phyloP scores from a whole-genome alignment of 805 yeast genomes.

The Dipodascopsis tothii region DNA sequence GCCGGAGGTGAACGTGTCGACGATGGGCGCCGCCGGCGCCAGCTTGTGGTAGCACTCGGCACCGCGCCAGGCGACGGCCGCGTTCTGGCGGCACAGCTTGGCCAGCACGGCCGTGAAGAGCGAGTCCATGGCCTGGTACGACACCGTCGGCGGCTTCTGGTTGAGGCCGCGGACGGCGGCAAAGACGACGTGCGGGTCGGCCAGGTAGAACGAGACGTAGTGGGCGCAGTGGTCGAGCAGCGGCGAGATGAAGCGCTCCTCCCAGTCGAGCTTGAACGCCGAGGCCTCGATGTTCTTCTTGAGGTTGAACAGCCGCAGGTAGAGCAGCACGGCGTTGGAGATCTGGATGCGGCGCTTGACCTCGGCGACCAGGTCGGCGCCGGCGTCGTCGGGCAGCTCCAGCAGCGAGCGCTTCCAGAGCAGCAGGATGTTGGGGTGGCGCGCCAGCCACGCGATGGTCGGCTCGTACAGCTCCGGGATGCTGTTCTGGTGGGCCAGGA shows the following conservation, averaged over 20 bases:
- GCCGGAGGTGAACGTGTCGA: conserved; percentile 4
- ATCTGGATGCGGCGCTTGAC: conserved; percentile 10
- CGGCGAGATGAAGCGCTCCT: conserved; percentile 10
- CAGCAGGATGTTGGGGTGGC: conserved; percentile 11
- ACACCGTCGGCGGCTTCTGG: conserved; percentile 6
- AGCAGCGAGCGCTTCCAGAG: conserved; percentile 18
- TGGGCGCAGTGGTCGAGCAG: conserved; percentile 10
- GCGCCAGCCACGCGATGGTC: conserved; percentile 16
- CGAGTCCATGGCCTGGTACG: conserved; percentile 16
- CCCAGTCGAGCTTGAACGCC: conserved; percentile 18
- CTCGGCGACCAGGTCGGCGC: conserved; percentile 11
- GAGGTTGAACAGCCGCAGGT: conserved; percentile 11
- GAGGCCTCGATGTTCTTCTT: conserved; percentile 12
- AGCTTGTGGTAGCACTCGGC: conserved; percentile 16
- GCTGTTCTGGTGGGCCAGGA: conserved; percentile 14
- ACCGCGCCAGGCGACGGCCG: conserved; percentile 19
- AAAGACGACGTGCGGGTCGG: conserved; percentile 19
- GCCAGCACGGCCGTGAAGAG: conserved; percentile 4
- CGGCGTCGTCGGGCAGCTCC: conserved; percentile 11
- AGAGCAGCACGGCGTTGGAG: conserved; percentile 13
- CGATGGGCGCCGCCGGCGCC: conserved; percentile 6
- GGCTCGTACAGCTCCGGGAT: conserved; percentile 14
- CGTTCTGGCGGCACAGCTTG: conserved; percentile 4
- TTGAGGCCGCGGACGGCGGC: conserved; percentile 11
- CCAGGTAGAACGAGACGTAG: conserved; percentile 8